These are phyloP conservation scores for Septoria petroselini DNA, from an alignment of 2,329 filamentous ascomycete species.

Conservation along the genomic window DNA sequence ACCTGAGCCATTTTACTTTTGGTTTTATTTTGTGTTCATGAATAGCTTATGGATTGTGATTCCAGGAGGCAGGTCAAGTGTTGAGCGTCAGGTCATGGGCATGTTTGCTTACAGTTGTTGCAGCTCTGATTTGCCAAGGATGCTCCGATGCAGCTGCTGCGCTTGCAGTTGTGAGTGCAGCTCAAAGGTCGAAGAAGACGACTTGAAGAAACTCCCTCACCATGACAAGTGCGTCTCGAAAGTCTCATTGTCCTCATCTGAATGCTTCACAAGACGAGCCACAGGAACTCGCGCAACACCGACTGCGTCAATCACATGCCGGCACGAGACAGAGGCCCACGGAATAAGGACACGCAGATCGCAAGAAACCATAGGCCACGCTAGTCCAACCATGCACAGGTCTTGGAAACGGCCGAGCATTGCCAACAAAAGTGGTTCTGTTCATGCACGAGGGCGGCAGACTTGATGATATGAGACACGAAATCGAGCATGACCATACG, in stretches of 20 bases:
- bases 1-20: constrained; percentile 63
- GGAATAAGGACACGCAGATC: too few species aligned
- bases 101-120: constrained; percentile 13
- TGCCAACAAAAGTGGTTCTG: neutral
- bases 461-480: neutral
- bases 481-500: neutral
- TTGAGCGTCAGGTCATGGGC: neutral
- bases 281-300: too few species aligned
- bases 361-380: too few species aligned
- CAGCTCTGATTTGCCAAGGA: constrained; percentile 34
- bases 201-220: constrained; percentile 4
- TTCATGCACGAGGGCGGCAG: neutral
- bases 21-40: constrained; percentile 63
- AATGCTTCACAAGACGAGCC: too few species aligned
- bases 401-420: too few species aligned
- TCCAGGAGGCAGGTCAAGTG: constrained; percentile 51
- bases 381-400: too few species aligned
- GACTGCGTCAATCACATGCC: too few species aligned
- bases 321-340: too few species aligned
- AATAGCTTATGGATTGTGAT: constrained; percentile 66
- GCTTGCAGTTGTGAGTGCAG: constrained; percentile 24
- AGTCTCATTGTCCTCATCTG: too few species aligned
- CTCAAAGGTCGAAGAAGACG: constrained; percentile 30
- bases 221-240: too few species aligned
- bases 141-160: constrained; percentile 26